Evolutionary conservation across 2,329 filamentous ascomycete genomes (phyloP), one percentile per base, ranked within the genome.

Genomic region (Coniochaeta pulveracea): DNA sequence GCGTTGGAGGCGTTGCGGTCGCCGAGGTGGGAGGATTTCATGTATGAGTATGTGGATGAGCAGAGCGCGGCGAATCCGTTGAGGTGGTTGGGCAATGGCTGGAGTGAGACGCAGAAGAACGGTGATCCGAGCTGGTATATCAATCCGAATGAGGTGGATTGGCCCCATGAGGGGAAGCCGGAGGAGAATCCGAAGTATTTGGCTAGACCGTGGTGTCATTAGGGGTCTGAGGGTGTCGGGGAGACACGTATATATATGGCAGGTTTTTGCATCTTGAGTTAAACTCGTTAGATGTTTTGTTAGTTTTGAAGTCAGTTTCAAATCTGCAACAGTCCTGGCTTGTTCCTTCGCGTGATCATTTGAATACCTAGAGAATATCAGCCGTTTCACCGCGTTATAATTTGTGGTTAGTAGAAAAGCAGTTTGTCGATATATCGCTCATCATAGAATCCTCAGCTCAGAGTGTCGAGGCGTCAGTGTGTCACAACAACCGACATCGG

Each of bases 21-120:
- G 15, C 58, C 60, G 19, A 49, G 62, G 18, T 65, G 61, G 61
- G 62, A 65, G 45, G 63, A 66, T 41, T 67, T 51, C 37, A 50
- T 56, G 18, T 64, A 52, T 39, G 58, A 56, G 45, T 43, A 38
- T 32, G 43, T 51, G 3, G 56, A 50, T 4, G 40, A 36, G 2
- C 28, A 21, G 12, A 19, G 29, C 2, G 43, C 35, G 6, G 46
- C 33, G 12, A 62, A 63, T 36, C 33, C 35, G 21, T 37, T 59
- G 46, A 47, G 50, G 32, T 66, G 55, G 61, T 42, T 60, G 19
- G 59, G 60, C 15, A 60, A 63, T 37, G 60, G 60, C 8, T 56
- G 48, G 47, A 63, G 58, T 35, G 35, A 49, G 17, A 56, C 56
- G 17, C 57, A 64, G 34, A 46, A 39, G 5, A 38, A 40, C 25